These are phyloP conservation scores for Maudiozyma turicensis DNA, from an alignment of 805 yeast species.

Conservation along the genomic window DNA sequence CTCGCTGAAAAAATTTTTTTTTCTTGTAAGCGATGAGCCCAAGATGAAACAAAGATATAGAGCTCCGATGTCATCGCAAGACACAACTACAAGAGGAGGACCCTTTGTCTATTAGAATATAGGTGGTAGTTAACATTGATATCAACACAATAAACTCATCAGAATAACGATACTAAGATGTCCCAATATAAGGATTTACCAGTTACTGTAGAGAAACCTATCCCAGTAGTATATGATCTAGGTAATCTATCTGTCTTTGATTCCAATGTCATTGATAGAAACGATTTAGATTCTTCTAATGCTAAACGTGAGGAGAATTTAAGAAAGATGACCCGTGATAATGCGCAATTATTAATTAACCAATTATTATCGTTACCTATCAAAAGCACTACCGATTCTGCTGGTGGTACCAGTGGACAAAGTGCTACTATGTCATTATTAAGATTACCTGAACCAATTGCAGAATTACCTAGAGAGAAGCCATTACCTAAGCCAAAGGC, in stretches of 20 bases:
- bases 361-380: conserved; percentile 86
- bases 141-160: too few species aligned
- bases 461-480: conserved; percentile 88
- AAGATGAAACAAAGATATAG: neutral
- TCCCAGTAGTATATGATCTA: conserved; percentile 80
- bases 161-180: too few species aligned
- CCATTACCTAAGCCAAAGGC: conserved; percentile 88
- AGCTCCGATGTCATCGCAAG: conserved; percentile 10
- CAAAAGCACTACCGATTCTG: conserved; percentile 72
- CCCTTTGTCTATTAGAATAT: too few species aligned
- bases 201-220: conserved; percentile 81
- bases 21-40: conserved; percentile 2
- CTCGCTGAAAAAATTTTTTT: neutral
- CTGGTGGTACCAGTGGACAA: conserved; percentile 44
- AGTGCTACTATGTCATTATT: conserved; percentile 70
- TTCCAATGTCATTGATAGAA: conserved; percentile 70
- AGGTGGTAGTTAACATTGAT: too few species aligned
- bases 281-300: conserved; percentile 42
- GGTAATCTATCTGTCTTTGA: conserved; percentile 90
- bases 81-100: conserved; percentile 9
- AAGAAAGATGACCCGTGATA: conserved; percentile 69
- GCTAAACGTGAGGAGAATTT: conserved; percentile 56
- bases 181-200: conserved; percentile 32
- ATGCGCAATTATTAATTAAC: conserved; percentile 82
- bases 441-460: conserved; percentile 72